Base-by-base conservation (phyloP, 306 rosid species). In the Castanospermum australe region DNA sequence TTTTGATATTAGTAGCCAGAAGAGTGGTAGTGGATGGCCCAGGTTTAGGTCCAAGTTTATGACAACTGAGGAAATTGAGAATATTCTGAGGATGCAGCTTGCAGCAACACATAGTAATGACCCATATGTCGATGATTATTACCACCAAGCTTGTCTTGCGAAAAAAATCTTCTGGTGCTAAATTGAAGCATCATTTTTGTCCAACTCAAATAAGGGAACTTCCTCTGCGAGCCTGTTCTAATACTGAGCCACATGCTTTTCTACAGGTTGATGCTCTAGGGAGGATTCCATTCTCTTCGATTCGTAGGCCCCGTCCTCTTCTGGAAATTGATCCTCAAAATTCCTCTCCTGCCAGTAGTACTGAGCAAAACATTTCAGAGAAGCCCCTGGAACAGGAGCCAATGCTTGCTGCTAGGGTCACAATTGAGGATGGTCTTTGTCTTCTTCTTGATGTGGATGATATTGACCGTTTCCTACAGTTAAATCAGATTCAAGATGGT, bases 201-300 rank as follows among this genome's bases (percentile, higher is more conserved):
- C 99, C 99, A 59, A 81, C 67, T 84, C 93, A 89, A 75, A 86
- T 96, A 72, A 89, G 96, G 90, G 99, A 96, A 76, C 94, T 85
- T 71, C 96, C 99, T 64, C 74, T 88, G 52, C 89, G 84, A 50
- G 93, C 94, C 73, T 92, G 98, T 54, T 83, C 96, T 78, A 91
- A 84, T 83, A 9, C 76, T 42, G 99, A 96, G 73, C 98, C 96
- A 11, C 99, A 96, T 87, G 98, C 98, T 86, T 96, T 91, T 87
- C 99, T 96, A 78, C 99, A 96, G 81, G 98, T 96, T 68, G 99
- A 96, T 86, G 99, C 99, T 63, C 88, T 93, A 76, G 99, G 99
- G 73, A 91, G 99, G 84, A 95, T 96, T 84, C 98, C 98, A 4
- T 96, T 96, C 85, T 96, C 99, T 39, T 96, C 99, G 77, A 91